These are phyloP conservation scores for Lentinula raphanica DNA, from an alignment of 768 basidiomycete genomes.

Conservation along the genomic window DNA sequence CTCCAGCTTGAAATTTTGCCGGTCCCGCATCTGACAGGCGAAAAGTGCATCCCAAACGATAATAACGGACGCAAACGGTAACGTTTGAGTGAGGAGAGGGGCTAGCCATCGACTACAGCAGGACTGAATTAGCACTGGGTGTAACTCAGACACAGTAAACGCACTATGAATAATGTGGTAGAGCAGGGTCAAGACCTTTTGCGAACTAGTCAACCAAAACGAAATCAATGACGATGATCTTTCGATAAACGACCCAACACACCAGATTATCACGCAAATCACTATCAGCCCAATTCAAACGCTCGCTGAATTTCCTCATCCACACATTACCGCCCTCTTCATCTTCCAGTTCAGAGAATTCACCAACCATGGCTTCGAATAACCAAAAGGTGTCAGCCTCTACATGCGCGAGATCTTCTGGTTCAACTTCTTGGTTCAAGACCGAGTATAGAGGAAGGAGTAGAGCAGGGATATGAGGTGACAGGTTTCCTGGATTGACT, in stretches of 20 bases:
- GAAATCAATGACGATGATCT: not conserved
- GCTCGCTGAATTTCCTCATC: slow-evolving; percentile 58
- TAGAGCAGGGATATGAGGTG: slow-evolving; percentile 63
- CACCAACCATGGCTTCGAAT: slow-evolving; percentile 68
- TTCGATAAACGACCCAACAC: slow-evolving; percentile 13
- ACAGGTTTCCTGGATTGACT: slow-evolving; percentile 67
- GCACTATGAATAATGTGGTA: slow-evolving; percentile 80
- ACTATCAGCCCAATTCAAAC: slow-evolving; percentile 55
- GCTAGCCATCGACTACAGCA: slow-evolving; percentile 65
- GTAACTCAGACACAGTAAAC: slow-evolving; percentile 20
- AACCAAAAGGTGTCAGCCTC: slow-evolving; percentile 85
- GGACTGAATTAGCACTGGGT: slow-evolving; percentile 1
- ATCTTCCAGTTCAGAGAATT: slow-evolving; percentile 70
- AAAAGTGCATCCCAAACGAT: slow-evolving; percentile 71
- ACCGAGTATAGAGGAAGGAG: slow-evolving; percentile 66
- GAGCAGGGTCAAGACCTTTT: slow-evolving; percentile 62
- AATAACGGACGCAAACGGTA: slow-evolving; percentile 58
- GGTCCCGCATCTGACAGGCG: slow-evolving; percentile 49
- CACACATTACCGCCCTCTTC: slow-evolving; percentile 57
- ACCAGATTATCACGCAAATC: slow-evolving; percentile 62
- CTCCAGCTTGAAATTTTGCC: slow-evolving; percentile 62
- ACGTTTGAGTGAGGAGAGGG: slow-evolving; percentile 63
- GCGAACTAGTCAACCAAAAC: slow-evolving; percentile 36
- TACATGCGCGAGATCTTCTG: slow-evolving; percentile 55
- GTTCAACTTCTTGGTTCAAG: slow-evolving; percentile 55